Evolutionary conservation across 148 eudicot species (phyloP), one percentile per base, ranked within the genome.

Genomic region (Spergularia bocconei): DNA sequence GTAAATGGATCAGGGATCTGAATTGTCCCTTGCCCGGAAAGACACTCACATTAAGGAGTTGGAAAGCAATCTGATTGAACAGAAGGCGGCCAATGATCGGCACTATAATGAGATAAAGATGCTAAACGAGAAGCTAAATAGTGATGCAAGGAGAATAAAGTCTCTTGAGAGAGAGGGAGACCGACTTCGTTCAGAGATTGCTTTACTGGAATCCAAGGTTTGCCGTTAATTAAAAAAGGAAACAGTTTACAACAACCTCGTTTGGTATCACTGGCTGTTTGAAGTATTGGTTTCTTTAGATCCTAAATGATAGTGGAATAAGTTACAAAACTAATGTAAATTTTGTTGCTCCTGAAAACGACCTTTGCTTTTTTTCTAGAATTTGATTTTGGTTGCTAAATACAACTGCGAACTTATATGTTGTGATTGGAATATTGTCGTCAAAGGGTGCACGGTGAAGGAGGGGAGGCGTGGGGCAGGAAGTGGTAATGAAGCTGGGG

Each of bases 141-240:
- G 81, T 79, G 98, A 92, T 84, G 90, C 87, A 48, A 88, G 91
- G 82, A 84, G 87, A 84, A 83, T 88, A 58, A 96, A 92, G 84
- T 88, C 91, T 70, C 78, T 93, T 70, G 98, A 92, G 90, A 85
- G 98, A 79, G 99, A 96, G 77, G 88, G 84, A 41, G 98, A 91
- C 62, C 89, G 91, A 25, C 88, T 89, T 78, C 97, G 92, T 73
- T 89, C 98, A 36, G 93, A 96, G 79, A 92, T 96, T 79, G 83
- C 94, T 65, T 75, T 96, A 63, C 84, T 96, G 84, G 99, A 96
- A 82, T 87, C 96, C 64, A 96, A 96, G 97, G 99, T 95, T 83
- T 65, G 84, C 67, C 77, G 50, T 61, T 51, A 20, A 61, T 64
- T 69, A 38, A 62, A 21, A 5, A 68, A 41, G 20, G 13, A 64